phyloP scores from a whole-genome alignment of 768 basidiomycete species.

The Scleroderma bovista region DNA sequence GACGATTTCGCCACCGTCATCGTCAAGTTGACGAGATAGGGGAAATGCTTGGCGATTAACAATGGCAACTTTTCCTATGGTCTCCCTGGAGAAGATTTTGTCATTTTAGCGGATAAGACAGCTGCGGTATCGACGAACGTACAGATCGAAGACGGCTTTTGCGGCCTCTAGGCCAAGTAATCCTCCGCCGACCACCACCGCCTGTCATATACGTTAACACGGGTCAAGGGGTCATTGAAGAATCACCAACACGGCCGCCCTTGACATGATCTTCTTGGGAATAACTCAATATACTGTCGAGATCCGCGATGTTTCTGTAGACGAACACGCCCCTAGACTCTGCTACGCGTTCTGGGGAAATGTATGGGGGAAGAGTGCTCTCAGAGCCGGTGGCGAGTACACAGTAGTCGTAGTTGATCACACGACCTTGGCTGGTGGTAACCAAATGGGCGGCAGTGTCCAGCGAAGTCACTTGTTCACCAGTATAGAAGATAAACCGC shows the following conservation, averaged over 20 bases:
- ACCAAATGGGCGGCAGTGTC: constrained; percentile 37
- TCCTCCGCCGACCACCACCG: constrained; percentile 61
- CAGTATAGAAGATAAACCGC: constrained; percentile 46
- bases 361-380: constrained; percentile 56
- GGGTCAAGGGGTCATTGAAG: not conserved
- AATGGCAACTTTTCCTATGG: constrained; percentile 45
- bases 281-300: constrained; percentile 59
- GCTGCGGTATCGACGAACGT: constrained; percentile 5
- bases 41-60: constrained; percentile 48
- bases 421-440: constrained; percentile 40
- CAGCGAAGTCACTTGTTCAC: constrained; percentile 42
- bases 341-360: constrained; percentile 34
- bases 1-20: constrained; percentile 55
- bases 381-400: constrained; percentile 67
- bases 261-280: constrained; percentile 41
- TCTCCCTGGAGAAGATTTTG: constrained; percentile 11
- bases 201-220: constrained; percentile 13
- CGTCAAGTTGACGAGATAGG: constrained; percentile 54
- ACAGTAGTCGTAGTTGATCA: constrained; percentile 53
- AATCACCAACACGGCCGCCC: constrained; percentile 16
- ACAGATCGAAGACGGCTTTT: constrained; percentile 60
- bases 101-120: not conserved
- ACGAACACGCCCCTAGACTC: constrained; percentile 57
- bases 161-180: constrained; percentile 68
- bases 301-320: constrained; percentile 66